Evolutionary conservation across 108 stramenopile genomes (phyloP), one percentile per base, ranked within the genome.

Genomic region (Skeletonema menzelii): DNA sequence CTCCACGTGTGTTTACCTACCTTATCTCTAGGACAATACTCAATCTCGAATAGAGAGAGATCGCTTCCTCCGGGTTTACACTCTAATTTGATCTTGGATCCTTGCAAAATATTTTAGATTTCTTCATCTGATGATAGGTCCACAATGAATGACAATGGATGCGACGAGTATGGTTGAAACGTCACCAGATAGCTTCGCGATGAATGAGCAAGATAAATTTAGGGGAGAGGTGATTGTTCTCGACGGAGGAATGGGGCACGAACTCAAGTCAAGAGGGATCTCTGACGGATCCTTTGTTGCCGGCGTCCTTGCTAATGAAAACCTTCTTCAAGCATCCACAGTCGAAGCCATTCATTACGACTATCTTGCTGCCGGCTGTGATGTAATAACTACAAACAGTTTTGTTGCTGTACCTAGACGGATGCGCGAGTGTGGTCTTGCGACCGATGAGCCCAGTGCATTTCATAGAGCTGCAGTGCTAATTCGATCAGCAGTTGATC

Each of bases 181-280:
- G n/a, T n/a, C n/a, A n/a, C n/a, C 31, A 32, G 5, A 32, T 7
- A 32, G 30, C 31, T 7, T 32, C n/a, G 31, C 5, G 35, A 53
- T 22, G 49, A 53, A 53, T 20, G 22, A 22, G n/a, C 49, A 53
- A n/a, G n/a, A 53, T 20, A 4, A 22, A 10, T 10, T 0, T 53
- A 10, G 49, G n/a, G 22, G 8, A 22, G 49, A 22, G 22, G 20
- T 22, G 3, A 22, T 7, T 22, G 1, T 53, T 19, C 60, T 78
- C 4, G 81, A 82, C 44, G 81, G 81, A 32, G 81, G 81, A 15
- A 78, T 73, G 56, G 81, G 81, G 20, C 81, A 82, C 24, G 81
- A 82, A 46, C 65, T 82, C 3, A 82, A 82, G 44, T 53, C 47
- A 28, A 24, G 80, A 10, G 80, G 80, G 27, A 35, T 82, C 12